Evolutionary conservation across 805 yeast genomes (phyloP).

Genomic region (Dipodascus geniculatus): DNA sequence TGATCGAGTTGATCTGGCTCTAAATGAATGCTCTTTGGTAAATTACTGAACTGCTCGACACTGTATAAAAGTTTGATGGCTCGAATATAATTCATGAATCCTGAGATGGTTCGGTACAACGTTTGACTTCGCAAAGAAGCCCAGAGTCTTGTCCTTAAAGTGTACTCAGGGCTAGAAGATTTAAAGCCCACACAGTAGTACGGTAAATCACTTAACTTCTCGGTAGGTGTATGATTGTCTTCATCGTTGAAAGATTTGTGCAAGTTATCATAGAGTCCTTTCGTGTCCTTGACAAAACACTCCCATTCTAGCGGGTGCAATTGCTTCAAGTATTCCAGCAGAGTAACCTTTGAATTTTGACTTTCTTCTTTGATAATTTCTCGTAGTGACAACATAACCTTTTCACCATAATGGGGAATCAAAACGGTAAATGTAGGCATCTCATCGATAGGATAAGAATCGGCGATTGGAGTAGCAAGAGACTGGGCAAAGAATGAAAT

Average conservation of each 20-base stretch:
- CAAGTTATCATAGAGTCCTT: slow-evolving; percentile 20
- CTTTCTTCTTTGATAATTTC: slow-evolving; percentile 67
- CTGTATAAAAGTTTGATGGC: slow-evolving; percentile 62
- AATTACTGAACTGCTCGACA: slow-evolving; percentile 34
- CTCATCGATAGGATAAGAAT: slow-evolving; percentile 47
- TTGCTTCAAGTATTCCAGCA: slow-evolving; percentile 69
- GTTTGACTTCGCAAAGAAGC: slow-evolving; percentile 79
- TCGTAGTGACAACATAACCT: slow-evolving; percentile 59
- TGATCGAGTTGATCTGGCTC: slow-evolving; percentile 23
- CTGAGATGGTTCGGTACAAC: slow-evolving; percentile 69
- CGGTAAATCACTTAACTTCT: slow-evolving; percentile 50
- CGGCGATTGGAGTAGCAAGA: slow-evolving; percentile 73
- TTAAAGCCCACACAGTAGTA: slow-evolving; percentile 64
- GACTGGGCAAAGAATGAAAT: slow-evolving; percentile 87
- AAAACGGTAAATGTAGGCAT: slow-evolving; percentile 80
- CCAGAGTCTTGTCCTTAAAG: slow-evolving; percentile 73
- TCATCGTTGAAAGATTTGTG: slow-evolving; percentile 14
- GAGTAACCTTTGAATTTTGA: slow-evolving; percentile 48
- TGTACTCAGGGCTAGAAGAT: slow-evolving; percentile 48
- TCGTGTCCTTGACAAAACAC: slow-evolving; percentile 65
- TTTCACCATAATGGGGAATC: slow-evolving; percentile 80
- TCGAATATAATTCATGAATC: slow-evolving; percentile 65
- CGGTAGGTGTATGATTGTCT: slow-evolving; percentile 35
- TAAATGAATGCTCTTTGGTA: background rate
- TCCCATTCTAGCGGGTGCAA: slow-evolving; percentile 72